Percentiles rank a stretch among this genome's conserved stretches.
phyloP scores from a whole-genome alignment of 2,329 filamentous ascomycete species.

The Trichophyton benhamiae region DNA sequence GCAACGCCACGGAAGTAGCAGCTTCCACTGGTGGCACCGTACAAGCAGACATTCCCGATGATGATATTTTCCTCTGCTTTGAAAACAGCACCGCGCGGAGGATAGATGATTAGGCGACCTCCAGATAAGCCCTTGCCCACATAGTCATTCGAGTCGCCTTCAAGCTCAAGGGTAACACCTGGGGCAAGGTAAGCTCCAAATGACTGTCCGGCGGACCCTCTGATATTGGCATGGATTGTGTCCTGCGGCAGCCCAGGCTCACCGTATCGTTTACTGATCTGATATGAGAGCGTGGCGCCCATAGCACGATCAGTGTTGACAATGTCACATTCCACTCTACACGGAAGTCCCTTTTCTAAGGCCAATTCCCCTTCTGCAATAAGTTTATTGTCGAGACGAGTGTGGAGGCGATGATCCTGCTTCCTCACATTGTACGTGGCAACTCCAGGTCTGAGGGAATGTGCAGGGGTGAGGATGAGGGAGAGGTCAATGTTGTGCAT shows the following conservation, averaged over 20 bases:
- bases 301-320: conserved; percentile 93
- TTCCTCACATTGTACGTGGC: conserved; percentile 97
- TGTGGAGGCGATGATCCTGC: conserved; percentile 88
- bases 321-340: conserved; percentile 87
- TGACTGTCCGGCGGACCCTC: conserved; percentile 90
- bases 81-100: conserved; percentile 77
- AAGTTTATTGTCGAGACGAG: conserved; percentile 90
- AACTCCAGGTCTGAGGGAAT: conserved; percentile 84
- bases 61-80: conserved; percentile 94
- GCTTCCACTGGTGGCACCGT: conserved; percentile 79
- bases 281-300: conserved; percentile 88
- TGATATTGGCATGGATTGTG: conserved; percentile 91
- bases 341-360: conserved; percentile 84
- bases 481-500: conserved; percentile 88
- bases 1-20: conserved; percentile 97
- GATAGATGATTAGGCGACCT: conserved; percentile 85
- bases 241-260: conserved; percentile 81
- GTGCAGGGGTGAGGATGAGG: conserved; percentile 86
- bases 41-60: conserved; percentile 87
- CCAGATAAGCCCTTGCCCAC: conserved; percentile 93
- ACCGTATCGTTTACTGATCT: conserved; percentile 84
- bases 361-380: conserved; percentile 92
- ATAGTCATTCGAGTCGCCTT: conserved; percentile 93
- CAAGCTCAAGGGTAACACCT: conserved; percentile 85
- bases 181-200: conserved; percentile 90